Conservation (phyloP, 2,329 filamentous ascomycete species). For the Cordyceps javanica region DNA sequence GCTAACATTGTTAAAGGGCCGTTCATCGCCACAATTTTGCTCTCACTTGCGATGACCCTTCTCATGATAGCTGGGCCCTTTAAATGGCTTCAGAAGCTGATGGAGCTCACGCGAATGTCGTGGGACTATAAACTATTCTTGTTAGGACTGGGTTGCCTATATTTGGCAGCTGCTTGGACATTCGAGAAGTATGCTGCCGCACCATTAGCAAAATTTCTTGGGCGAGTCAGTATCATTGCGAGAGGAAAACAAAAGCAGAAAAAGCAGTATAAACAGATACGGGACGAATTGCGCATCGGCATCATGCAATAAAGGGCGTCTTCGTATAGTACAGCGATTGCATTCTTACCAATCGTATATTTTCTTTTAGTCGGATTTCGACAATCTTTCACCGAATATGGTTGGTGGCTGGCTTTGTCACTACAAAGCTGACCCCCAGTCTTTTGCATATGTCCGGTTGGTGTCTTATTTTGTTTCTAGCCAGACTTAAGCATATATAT, state of each 20-base stretch:
- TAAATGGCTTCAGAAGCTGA: slow-evolving; percentile 61
- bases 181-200: slow-evolving; percentile 5
- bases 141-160: slow-evolving; percentile 61
- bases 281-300: neutral
- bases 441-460: too few relatives aligned
- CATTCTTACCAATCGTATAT: too few relatives aligned
- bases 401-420: too few relatives aligned
- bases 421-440: too few relatives aligned
- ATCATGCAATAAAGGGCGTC: neutral
- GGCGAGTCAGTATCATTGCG: neutral
- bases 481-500: too few relatives aligned
- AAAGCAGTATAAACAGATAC: slow-evolving; percentile 10
- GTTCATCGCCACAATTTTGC: slow-evolving; percentile 70
- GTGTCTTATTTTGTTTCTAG: too few relatives aligned
- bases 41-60: slow-evolving; percentile 59
- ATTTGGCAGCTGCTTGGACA: slow-evolving; percentile 51
- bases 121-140: slow-evolving; percentile 67
- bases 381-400: too few relatives aligned
- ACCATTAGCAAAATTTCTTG: neutral
- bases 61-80: slow-evolving; percentile 80
- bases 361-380: too few relatives aligned
- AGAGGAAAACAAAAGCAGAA: neutral
- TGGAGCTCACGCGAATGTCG: slow-evolving; percentile 80
- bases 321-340: neutral
- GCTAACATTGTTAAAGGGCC: slow-evolving; percentile 51